A percentile compares a stretch with the other conserved stretches of the same genome.
Conservation (phyloP, 2,329 filamentous ascomycete species). For the Cordyceps tenuipes region DNA sequence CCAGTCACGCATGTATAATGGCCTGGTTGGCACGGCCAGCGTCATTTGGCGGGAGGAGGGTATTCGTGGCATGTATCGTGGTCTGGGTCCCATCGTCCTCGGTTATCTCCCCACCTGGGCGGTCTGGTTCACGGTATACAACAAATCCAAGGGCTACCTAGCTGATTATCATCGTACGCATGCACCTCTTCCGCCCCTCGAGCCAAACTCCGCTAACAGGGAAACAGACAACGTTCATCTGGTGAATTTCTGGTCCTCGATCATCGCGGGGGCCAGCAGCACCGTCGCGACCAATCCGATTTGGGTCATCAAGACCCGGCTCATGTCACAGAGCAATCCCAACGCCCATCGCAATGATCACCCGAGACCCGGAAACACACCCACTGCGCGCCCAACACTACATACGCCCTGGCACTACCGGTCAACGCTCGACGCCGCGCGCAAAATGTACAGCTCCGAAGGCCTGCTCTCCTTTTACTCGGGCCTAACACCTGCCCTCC, state of each 20-base stretch:
- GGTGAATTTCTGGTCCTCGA: slow-evolving; percentile 80
- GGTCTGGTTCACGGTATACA: slow-evolving; percentile 95
- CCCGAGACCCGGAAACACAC: slow-evolving; percentile 43
- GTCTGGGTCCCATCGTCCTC: slow-evolving; percentile 85
- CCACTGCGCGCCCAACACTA: slow-evolving; percentile 45
- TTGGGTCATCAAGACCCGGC: slow-evolving; percentile 96
- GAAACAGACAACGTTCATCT: slow-evolving; percentile 62
- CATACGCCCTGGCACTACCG: slow-evolving; percentile 83
- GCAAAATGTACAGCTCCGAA: slow-evolving; percentile 91
- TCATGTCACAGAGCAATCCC: slow-evolving; percentile 81
- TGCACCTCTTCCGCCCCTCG: neutral
- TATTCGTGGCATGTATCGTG: slow-evolving; percentile 82
- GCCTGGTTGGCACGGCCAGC: slow-evolving; percentile 75
- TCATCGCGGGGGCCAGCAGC: slow-evolving; percentile 84
- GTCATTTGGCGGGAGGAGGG: slow-evolving; percentile 87
- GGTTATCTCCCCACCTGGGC: slow-evolving; percentile 98
- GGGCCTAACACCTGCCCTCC: slow-evolving; percentile 80
- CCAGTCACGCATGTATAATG: slow-evolving; percentile 63
- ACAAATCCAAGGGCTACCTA: slow-evolving; percentile 72
- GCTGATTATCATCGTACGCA: slow-evolving; percentile 54
- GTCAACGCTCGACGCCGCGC: slow-evolving; percentile 81
- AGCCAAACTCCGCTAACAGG: slow-evolving; percentile 10
- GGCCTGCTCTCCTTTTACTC: slow-evolving; percentile 90
- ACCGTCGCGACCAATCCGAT: slow-evolving; percentile 95
- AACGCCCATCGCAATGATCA: slow-evolving; percentile 36